Evolutionary conservation across 73 alveolate species (phyloP), one percentile per base, ranked within the genome.

Genomic region (Strombidium stylifer): DNA sequence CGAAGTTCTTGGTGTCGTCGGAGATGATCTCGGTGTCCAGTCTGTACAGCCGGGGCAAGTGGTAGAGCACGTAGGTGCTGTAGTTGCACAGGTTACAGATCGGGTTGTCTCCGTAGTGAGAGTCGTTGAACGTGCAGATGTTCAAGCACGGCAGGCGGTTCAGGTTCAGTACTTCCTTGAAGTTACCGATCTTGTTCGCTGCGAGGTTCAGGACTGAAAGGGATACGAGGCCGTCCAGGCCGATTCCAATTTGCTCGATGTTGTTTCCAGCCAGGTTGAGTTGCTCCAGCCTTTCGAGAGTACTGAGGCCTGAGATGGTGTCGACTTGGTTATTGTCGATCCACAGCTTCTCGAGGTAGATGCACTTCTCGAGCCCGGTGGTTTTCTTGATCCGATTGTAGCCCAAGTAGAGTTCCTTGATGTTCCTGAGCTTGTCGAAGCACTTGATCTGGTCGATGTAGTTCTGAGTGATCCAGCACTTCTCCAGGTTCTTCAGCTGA

Each of bases 41-140:
- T 37, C 56, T 71, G 45, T 11, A 20, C 16, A 21, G 47, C 30
- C 28, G 26, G 10, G 81, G 81, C 35, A 85, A 54, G 31, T 73
- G 90, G 48, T 72, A 89, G n/a, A 89, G 81, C 42, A 85, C 92
- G 50, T 78, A 89, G 11, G 81, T 67, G 36, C 80, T 48, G 42
- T 89, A 89, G 69, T 89, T 89, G 64, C 94, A 85, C 32, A 89
- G 83, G 40, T 71, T 67, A 52, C 95, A 89, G 21, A 89, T 73
- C 3, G 97, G 93, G 62, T 84, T 75, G 32, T 89, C 93, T 14
- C 93, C 94, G 44, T 70, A 88, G 44, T 84, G 92, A 10, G 94
- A 90, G 60, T 88, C 97, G 21, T 81, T 55, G 69, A 88, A 85
- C 11, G 81, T 65, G 24, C 72, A 69, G 3, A 47, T 42, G 28